phyloP scores from a whole-genome alignment of 768 basidiomycete species.

The Boletales sp. region DNA sequence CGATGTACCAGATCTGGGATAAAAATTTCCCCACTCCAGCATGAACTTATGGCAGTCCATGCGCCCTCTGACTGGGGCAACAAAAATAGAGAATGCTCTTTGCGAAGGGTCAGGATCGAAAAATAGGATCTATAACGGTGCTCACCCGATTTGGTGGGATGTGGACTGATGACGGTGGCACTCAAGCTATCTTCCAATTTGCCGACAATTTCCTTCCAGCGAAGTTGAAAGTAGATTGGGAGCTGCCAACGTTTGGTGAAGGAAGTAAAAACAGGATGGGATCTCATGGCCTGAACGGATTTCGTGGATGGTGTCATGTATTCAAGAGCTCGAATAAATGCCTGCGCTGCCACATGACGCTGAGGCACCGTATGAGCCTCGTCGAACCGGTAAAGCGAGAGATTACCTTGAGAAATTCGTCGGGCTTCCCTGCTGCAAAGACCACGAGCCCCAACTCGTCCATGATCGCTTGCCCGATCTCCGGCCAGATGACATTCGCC shows the following conservation, averaged over 20 bases:
- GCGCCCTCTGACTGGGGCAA: conserved; percentile 63
- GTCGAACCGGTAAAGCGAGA: not conserved
- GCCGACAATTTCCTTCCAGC: conserved; percentile 91
- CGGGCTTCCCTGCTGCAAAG: conserved; percentile 90
- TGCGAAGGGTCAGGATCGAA: not conserved
- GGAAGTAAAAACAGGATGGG: conserved; percentile 61
- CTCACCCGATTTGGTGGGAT: conserved; percentile 38
- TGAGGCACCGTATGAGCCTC: conserved; percentile 28
- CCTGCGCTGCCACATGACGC: conserved; percentile 83
- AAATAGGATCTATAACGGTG: not conserved
- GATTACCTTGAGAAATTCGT: conserved; percentile 82
- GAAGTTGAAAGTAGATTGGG: conserved; percentile 92
- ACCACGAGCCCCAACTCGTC: conserved; percentile 78
- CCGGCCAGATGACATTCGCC: conserved; percentile 86
- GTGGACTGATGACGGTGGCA: conserved; percentile 39
- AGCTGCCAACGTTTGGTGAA: conserved; percentile 94
- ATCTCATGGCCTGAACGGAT: conserved; percentile 68
- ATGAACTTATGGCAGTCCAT: conserved; percentile 69
- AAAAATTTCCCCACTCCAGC: conserved; percentile 87
- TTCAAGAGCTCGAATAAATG: conserved; percentile 81
- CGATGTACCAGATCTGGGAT: conserved; percentile 77
- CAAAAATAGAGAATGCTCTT: conserved; percentile 40
- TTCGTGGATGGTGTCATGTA: conserved; percentile 72
- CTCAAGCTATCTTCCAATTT: conserved; percentile 68
- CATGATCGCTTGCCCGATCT: conserved; percentile 75